Percentiles rank a stretch among this genome's conserved stretches.
These are phyloP conservation scores for Pythium coloratum DNA, from an alignment of 352 stramenopile genomes.

Conservation along the genomic window DNA sequence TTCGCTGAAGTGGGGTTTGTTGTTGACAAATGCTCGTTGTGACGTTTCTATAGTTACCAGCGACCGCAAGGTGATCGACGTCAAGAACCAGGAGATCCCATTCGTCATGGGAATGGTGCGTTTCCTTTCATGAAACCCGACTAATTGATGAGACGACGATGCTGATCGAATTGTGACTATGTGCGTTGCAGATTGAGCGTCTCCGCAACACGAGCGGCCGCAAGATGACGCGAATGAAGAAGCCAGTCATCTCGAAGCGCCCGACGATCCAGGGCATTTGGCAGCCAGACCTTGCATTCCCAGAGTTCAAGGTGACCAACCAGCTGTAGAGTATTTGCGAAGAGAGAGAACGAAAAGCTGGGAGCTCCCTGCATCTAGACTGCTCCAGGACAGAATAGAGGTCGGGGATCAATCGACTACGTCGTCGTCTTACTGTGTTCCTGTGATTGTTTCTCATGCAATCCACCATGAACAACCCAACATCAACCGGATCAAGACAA, in stretches of 20 bases:
- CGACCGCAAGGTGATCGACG: conserved; percentile 79
- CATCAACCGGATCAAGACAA: not conserved
- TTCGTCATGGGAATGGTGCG: conserved; percentile 82
- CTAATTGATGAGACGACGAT: not conserved
- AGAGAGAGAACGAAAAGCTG: conserved; percentile 5
- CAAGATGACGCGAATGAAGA: conserved; percentile 89
- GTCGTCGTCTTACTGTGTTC: not conserved
- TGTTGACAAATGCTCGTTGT: not conserved
- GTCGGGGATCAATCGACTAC: conserved; percentile 1
- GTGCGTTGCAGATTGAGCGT: conserved; percentile 62
- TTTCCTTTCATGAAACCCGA: not conserved
- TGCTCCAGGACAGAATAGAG: conserved; percentile 3
- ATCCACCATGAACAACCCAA: not conserved
- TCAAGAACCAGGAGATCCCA: conserved; percentile 88
- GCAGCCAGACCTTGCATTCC: conserved; percentile 85
- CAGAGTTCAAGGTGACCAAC: conserved; percentile 82
- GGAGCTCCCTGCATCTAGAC: conserved; percentile 1
- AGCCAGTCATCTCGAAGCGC: conserved; percentile 78
- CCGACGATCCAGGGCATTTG: conserved; percentile 85
- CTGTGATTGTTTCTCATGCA: not conserved
- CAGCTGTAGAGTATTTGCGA: conserved; percentile 26
- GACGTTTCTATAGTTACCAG: conserved; percentile 53
- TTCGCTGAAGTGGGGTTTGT: not conserved
- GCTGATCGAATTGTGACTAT: not conserved
- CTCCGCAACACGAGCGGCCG: conserved; percentile 84